Base-by-base conservation (phyloP, 2,329 filamentous ascomycete genomes). In the Aspergillus sp. region DNA sequence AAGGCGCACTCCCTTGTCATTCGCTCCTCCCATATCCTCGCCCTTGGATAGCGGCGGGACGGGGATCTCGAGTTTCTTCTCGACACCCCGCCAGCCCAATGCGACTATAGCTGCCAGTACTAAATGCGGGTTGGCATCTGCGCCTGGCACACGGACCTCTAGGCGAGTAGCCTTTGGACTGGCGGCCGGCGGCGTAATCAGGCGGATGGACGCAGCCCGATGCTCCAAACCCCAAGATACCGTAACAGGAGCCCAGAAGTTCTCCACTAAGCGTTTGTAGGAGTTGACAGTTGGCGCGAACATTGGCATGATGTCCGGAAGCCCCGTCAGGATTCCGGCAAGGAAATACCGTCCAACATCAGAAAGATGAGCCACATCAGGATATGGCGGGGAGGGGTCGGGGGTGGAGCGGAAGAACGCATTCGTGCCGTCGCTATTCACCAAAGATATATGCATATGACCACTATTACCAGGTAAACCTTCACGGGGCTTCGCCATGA, bases 231-330 rank as follows among this genome's bases (percentile, higher is more conserved):
- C 95, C 95, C 95, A 99, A 0, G 91, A 96, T 0, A 98, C 95
- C 0, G 93, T 97, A 6, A 99, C 95, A 0, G 95, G 95, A 0
- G 95, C 95, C 95, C 95, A 99, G 77, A 97, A 98, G 78, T 98
- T 98, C 80, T 99, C 95, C 2, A 99, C 95, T 0, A 99, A 84
- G 3, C 95, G 88, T 79, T 99, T 99, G 82, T 99, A 99, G 61
- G 91, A 96, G 82, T 99, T 99, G 70, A 99, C 85, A 1, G 91
- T 99, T 0, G 95, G 95, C 1, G 93, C 95, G 12, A 99, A 82
- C 58, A 98, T 81, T 1, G 95, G 95, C 95, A 99, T 99, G 65
- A 98, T 86, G 70, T 97, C 91, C 2, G 95, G 91, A 4, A 99
- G 83, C 14, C 93, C 95, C 23, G 91, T 88, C 0, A 99, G 82